Evolutionary conservation across 2,329 filamentous ascomycete species (phyloP).

Genomic region (Penicillium griseofulvum): DNA sequence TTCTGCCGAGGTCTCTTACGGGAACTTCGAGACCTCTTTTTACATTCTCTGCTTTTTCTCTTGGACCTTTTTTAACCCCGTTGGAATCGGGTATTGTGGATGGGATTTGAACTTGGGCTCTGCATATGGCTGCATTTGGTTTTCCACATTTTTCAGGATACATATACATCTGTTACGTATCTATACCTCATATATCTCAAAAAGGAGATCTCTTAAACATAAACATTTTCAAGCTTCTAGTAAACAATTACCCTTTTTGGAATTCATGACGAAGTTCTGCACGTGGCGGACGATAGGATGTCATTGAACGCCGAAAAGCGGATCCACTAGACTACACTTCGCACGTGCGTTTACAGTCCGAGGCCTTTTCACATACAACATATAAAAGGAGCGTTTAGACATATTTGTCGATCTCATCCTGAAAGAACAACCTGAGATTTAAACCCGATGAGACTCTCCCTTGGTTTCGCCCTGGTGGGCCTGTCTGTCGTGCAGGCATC

Average conservation of each 20-base stretch:
- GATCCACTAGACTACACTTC: neutral
- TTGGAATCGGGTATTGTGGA: constrained; percentile 15
- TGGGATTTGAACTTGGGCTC: constrained; percentile 23
- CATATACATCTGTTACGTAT: neutral
- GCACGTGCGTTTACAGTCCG: neutral
- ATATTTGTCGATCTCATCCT: constrained; percentile 12
- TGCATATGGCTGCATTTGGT: constrained; percentile 28
- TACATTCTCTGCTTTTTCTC: constrained; percentile 12
- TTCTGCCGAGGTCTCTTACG: constrained; percentile 13
- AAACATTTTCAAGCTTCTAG: too few species aligned
- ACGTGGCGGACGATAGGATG: too few species aligned
- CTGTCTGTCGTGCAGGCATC: constrained; percentile 63
- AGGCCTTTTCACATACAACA: neutral
- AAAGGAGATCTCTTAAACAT: neutral
- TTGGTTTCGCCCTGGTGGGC: constrained; percentile 69
- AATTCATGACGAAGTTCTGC: too few species aligned
- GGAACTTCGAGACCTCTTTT: constrained; percentile 10
- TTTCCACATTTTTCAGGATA: constrained; percentile 8
- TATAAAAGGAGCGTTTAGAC: neutral
- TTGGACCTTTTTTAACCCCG: constrained; percentile 6
- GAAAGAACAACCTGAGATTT: too few species aligned
- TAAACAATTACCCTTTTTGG: too few species aligned
- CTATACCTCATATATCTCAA: constrained; percentile 7
- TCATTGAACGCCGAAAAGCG: neutral
- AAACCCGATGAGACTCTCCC: constrained; percentile 53